Evolutionary conservation across 2,329 filamentous ascomycete species (phyloP).

Genomic region (Emergomyces orientalis): DNA sequence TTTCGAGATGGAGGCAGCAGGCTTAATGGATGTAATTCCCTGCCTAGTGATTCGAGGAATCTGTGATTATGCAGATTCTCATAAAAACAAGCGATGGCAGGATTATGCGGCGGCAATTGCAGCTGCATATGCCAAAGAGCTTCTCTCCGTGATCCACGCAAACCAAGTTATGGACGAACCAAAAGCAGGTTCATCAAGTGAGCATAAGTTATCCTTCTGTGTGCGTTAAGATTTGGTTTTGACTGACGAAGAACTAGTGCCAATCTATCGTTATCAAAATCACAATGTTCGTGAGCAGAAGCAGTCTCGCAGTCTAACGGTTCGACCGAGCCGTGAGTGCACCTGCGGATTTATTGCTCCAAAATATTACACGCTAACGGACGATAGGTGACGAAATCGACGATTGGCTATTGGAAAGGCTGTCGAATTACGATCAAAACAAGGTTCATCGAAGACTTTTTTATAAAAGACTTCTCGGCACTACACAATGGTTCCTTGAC

Average conservation of each 20-base stretch:
- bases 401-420: neutral
- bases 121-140: constrained; percentile 23
- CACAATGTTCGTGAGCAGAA: neutral
- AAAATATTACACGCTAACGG: neutral
- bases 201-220: neutral
- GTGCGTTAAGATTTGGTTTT: neutral
- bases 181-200: neutral
- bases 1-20: constrained; percentile 28
- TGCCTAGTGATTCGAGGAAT: constrained; percentile 36
- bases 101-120: constrained; percentile 27
- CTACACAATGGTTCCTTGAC: neutral
- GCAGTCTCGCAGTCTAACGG: neutral
- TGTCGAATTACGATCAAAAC: neutral
- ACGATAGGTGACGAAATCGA: neutral
- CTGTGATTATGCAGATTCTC: constrained; percentile 35
- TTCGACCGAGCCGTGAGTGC: neutral
- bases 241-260: neutral
- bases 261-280: neutral
- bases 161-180: neutral
- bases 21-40: constrained; percentile 23
- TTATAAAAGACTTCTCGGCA: neutral
- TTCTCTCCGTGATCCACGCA: constrained; percentile 10
- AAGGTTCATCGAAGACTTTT: neutral
- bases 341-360: neutral
- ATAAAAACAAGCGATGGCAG: constrained; percentile 34